Evolutionary conservation across 2,329 filamentous ascomycete species (phyloP).

Genomic region (Trichoderma sp.): DNA sequence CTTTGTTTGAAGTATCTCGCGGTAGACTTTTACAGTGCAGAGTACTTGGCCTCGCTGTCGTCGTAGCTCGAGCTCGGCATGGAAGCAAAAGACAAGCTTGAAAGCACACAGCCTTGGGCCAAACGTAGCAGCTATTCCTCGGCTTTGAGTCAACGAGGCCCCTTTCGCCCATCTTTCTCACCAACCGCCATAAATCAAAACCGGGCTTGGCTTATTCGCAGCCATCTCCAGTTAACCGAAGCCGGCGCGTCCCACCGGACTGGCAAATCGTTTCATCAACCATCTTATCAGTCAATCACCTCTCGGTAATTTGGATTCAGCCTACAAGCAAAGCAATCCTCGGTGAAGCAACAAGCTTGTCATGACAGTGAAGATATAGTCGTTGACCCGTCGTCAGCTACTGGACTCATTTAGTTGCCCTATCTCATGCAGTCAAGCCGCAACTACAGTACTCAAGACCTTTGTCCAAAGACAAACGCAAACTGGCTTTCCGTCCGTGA

Average conservation of each 20-base stretch:
- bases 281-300: background rate
- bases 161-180: slow-evolving; percentile 22
- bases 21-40: background rate
- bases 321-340: background rate
- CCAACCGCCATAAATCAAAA: slow-evolving; percentile 11
- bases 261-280: slow-evolving; percentile 8
- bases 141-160: background rate
- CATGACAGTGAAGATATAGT: too few relatives aligned
- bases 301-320: slow-evolving; percentile 9
- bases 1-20: background rate
- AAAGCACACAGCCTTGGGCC: background rate
- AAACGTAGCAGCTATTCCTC: background rate
- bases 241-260: slow-evolving; percentile 13
- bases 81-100: too few relatives aligned
- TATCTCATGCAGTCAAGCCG: too few relatives aligned
- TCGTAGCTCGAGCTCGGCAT: too few relatives aligned
- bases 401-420: background rate
- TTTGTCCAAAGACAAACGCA: background rate
- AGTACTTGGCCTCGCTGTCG: background rate
- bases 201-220: slow-evolving; percentile 14
- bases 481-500: background rate
- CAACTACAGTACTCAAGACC: too few relatives aligned
- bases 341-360: background rate
- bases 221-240: slow-evolving; percentile 24
- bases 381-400: too few relatives aligned